A percentile compares a stretch with the other conserved stretches of the same genome.
These are phyloP conservation scores for Penicillium freii DNA, from an alignment of 2,329 filamentous ascomycete species.

Conservation along the genomic window DNA sequence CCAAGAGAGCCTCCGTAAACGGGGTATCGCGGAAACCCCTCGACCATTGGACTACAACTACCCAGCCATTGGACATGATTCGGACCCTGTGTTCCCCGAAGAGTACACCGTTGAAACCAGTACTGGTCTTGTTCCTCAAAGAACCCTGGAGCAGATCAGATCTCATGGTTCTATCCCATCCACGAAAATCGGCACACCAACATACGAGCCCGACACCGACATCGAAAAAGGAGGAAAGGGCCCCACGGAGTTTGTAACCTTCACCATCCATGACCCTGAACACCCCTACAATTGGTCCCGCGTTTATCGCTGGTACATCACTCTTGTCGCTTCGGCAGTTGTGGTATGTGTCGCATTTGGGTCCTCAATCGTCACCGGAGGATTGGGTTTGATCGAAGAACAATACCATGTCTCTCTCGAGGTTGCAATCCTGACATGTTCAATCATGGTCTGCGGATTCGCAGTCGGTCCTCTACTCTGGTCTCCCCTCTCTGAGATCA, in stretches of 20 bases:
- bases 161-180: conserved; percentile 13
- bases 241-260: conserved; percentile 54
- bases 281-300: conserved; percentile 81
- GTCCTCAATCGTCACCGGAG: conserved; percentile 72
- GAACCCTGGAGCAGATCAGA: conserved; percentile 20
- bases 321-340: conserved; percentile 72
- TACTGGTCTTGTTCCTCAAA: conserved; percentile 23
- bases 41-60: conserved; percentile 32
- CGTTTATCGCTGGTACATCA: conserved; percentile 72
- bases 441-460: conserved; percentile 74
- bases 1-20: conserved; percentile 22
- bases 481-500: conserved; percentile 34
- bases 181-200: neutral
- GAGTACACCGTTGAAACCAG: conserved; percentile 24
- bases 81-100: conserved; percentile 23
- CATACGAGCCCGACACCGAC: conserved; percentile 15
- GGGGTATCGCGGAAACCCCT: conserved; percentile 24
- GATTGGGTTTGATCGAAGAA: conserved; percentile 60
- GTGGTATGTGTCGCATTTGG: conserved; percentile 68
- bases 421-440: conserved; percentile 67
- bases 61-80: conserved; percentile 25
- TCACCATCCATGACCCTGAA: conserved; percentile 64
- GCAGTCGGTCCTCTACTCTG: conserved; percentile 52
- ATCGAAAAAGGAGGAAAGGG: conserved; percentile 28
- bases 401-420: conserved; percentile 70